Base-by-base conservation (phyloP, 768 basidiomycete species). In the Amanita muscaria region DNA sequence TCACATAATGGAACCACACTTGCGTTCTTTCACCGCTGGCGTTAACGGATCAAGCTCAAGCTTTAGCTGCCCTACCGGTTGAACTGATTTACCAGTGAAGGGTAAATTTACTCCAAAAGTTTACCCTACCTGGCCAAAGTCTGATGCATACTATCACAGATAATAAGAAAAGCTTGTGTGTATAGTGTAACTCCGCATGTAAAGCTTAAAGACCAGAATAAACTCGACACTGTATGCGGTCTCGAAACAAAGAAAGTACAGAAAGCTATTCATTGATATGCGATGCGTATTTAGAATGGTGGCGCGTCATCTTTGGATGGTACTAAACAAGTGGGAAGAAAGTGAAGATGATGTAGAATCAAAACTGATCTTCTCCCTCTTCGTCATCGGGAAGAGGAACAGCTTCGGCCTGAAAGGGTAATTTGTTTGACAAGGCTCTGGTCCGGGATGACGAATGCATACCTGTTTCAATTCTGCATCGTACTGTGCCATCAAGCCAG, bases 381-480 rank as follows among this genome's bases (percentile, higher is more conserved):
- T 93, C 96, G 65, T 99, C 96, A 66, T 98, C 96, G 42, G 96
- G 96, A 50, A 99, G 87, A 58, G 96, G 96, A 51, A 92, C 84
- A 50, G 73, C 72, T 59, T 88, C 91, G 48, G 94, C 94, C 83
- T 89, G 44, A 11, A 7, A 40, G 48, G 23, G 44, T 22, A 18
- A 37, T 23, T 10, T 30, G 41, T 45, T 35, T 44, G 31, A 48
- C 45, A 10, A n/a, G 51, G 10, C 22, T 25, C 16, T 11, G 24
- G 1, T 43, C 15, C 38, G 44, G 15, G 16, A 14, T 42, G 2
- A 24, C 43, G 19, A 33, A 25, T 38, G 61, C 69, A 49, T 55
- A 86, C 88, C 66, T 66, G 60, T 47, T 72, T 66, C 71, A 97
- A 69, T 68, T 98, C 90, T 41, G 55, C 52, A 56, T 81, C 74